Base-by-base conservation (phyloP, 345 rosid genomes). In the Lenwebbia sp. region DNA sequence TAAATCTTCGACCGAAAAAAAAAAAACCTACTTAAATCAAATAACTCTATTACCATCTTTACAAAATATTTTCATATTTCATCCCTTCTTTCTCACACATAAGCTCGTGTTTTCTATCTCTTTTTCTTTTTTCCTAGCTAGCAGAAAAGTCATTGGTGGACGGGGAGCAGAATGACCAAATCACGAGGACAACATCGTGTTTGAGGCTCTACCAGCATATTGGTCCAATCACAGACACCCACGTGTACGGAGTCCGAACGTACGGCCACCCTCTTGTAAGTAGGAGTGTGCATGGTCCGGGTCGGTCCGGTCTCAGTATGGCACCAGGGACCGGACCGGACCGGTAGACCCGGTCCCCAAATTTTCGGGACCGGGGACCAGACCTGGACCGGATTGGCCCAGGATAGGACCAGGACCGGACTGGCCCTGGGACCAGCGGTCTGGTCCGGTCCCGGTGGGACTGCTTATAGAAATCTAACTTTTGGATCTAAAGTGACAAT, bases 181-280 rank as follows among this genome's bases (percentile, higher is more conserved):
- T 65, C 41, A 30, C 19, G 13, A 65, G 44, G 2, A 19, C 13
- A 70, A 4, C 26, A 37, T 19, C 10, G 81, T 10, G 37, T 10
- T 4, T 4, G 21, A 70, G 81, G 12, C 2, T 4, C 26, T 23
- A 26, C 40, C 81, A 70, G 81, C 47, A 22, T 13, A 30, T 37
- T 70, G 26, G 13, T 19, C 13, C 81, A 37, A 70, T 70, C 47
- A 19, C 81, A 2, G 81, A 5, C 47, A 5, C 13, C 81, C 81
- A 10, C 4, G 3, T 30, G 5, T 17, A 9, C 6, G 11, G 5
- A 0, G 44, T 0, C 22, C 23, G 41, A 17, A 65, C 17, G 47
- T 33, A 40, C 13, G 65, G 28, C 55, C 62, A 54, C 84, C 51
- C 47, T 28, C 60, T 83, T 21, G 54, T 14, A 50, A n/a, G n/a